Evolutionary conservation across 1,284 basidiomycete genomes (phyloP).

Genomic region (Ganoderma sp.): DNA sequence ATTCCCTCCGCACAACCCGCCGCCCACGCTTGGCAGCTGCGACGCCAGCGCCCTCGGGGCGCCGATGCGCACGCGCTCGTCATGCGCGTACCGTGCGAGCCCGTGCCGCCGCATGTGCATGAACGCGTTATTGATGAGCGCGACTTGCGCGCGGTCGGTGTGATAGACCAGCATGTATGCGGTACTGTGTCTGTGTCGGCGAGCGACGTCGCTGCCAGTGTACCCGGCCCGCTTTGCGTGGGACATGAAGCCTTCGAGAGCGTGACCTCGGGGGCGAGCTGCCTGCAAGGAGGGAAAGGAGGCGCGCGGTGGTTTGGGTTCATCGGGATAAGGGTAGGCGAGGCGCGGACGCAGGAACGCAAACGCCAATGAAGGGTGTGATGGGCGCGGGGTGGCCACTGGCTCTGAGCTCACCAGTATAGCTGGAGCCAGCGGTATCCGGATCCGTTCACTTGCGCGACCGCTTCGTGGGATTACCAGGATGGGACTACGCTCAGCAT

Average conservation of each 20-base stretch:
- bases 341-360: not conserved
- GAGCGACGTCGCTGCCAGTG: conserved; percentile 63
- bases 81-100: conserved; percentile 46
- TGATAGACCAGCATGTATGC: conserved; percentile 69
- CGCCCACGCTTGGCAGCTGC: conserved; percentile 50
- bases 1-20: too few relatives aligned
- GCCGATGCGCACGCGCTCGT: conserved; percentile 45
- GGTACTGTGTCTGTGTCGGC: conserved; percentile 47
- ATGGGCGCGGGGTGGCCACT: not conserved
- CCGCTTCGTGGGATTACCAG: conserved; percentile 74
- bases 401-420: conserved; percentile 57
- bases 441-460: conserved; percentile 67
- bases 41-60: conserved; percentile 49
- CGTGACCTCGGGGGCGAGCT: not conserved
- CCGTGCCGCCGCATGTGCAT: conserved; percentile 64
- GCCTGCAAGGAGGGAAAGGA: not conserved
- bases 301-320: not conserved
- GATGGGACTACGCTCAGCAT: conserved; percentile 73
- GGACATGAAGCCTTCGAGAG: not conserved
- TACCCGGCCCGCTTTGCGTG: conserved; percentile 66
- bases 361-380: too few relatives aligned
- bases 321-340: not conserved
- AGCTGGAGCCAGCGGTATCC: conserved; percentile 79
- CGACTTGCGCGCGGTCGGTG: conserved; percentile 62
- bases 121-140: conserved; percentile 70